Base-by-base conservation (phyloP, 805 yeast species). In the Hanseniaspora thailandica region DNA sequence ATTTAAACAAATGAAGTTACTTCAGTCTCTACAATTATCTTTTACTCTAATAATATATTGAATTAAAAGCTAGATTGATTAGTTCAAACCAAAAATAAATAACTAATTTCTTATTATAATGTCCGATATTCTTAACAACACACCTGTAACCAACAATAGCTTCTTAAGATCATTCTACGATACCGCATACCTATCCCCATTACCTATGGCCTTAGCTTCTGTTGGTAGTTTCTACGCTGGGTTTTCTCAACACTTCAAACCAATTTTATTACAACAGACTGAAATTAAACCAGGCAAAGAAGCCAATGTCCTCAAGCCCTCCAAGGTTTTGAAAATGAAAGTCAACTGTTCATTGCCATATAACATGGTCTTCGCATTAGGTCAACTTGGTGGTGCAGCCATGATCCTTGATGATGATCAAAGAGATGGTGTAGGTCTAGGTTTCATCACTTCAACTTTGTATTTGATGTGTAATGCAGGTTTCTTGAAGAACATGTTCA, bases 351-450 rank as follows among this genome's bases (percentile, higher is more conserved):
- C 47, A 2, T n/a, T 33, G 13, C 31, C 39, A n/a, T 63, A 66
- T 36, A 76, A 81, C 35, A 61, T 75, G 25, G 60, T 80, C 10
- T 84, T 84, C 63, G 84, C 86, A 5, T 68, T 75, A 1, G 80
- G 84, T 36, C 69, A 76, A 55, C 79, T 79, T 1, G 64, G 82
- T 19, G 90, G 90, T 25, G 80, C 85, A 3, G 83, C 78, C 71
- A 82, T 88, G 71, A 76, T 83, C 39, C 72, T 73, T 57, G 96
- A 88, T 62, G 82, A 85, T 15, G 96, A 87, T 61, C 67, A 78
- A 20, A 74, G 76, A 45, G 81, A 84, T 66, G 96, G 95, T 3
- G 74, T 90, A 1, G 96, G 95, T 0, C 83, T 88, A 61, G 70
- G 76, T 6, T 72, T 78, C 60, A 94, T 93, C 2, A 89, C 96